Conservation (phyloP, 2,329 filamentous ascomycete genomes). For the Orbilia quercus region DNA sequence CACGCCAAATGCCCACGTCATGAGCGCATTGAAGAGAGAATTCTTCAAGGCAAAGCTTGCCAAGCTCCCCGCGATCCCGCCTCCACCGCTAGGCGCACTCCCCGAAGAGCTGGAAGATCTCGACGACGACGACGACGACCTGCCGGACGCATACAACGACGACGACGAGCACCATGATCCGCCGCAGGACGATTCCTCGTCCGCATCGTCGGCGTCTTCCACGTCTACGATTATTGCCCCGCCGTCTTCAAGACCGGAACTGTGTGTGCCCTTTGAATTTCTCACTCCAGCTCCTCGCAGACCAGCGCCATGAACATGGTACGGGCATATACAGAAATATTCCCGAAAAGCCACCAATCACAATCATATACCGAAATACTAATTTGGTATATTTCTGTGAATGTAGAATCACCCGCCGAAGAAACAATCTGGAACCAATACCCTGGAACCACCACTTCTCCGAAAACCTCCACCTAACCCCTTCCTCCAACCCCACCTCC, state of each 20-base stretch:
- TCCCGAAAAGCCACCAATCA: not conserved
- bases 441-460: slow-evolving; percentile 93
- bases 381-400: too few relatives aligned
- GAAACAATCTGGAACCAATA: slow-evolving; percentile 71
- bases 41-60: slow-evolving; percentile 81
- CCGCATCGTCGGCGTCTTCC: slow-evolving; percentile 87
- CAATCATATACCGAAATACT: slow-evolving; percentile 47
- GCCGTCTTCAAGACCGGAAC: slow-evolving; percentile 76
- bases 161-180: slow-evolving; percentile 62
- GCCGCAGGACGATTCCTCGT: slow-evolving; percentile 71
- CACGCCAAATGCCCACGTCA: slow-evolving; percentile 62
- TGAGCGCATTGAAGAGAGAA: slow-evolving; percentile 83
- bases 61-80: slow-evolving; percentile 70
- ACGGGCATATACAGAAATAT: slow-evolving; percentile 52
- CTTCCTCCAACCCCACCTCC: slow-evolving; percentile 63
- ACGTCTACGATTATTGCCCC: slow-evolving; percentile 91
- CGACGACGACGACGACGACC: slow-evolving; percentile 67
- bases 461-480: slow-evolving; percentile 80
- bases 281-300: slow-evolving; percentile 27
- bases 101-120: slow-evolving; percentile 66
- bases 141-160: slow-evolving; percentile 64
- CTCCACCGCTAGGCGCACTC: slow-evolving; percentile 61
- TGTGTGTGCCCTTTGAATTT: slow-evolving; percentile 66
- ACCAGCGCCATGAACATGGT: slow-evolving; percentile 42
- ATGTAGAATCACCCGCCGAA: slow-evolving; percentile 63